Evolutionary conservation across 768 basidiomycete species (phyloP), one percentile per base, ranked within the genome.

Genomic region (Tulasnella sp.): DNA sequence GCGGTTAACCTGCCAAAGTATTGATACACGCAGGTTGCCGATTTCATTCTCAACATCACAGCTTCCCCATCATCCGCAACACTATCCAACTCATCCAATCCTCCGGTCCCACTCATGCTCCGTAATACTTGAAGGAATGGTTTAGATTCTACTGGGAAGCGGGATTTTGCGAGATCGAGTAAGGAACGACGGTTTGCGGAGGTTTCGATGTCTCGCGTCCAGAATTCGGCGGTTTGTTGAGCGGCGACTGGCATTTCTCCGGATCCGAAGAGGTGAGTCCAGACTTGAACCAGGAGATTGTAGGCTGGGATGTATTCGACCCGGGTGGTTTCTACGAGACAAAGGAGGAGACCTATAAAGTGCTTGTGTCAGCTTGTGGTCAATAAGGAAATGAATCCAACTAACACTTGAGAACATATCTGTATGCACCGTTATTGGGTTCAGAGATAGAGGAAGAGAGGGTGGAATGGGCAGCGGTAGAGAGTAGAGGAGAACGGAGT

Each of bases 351-450:
- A 34, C 87, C 89, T 92, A 53, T 6, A 40, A 32, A 40, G 33
- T 16, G 28, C 34, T 37, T 3, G 10, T 8, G n/a, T 31, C 12
- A 24, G 28, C 33, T n/a, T 34, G 15, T 16, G 47, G 28, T 25
- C 22, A n/a, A 13, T 31, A 31, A 24, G 19, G 42, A 44, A 45
- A 48, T 49, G 13, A 57, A 28, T 5, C 37, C 3, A 3, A 61
- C 69, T 29, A 37, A 87, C 89, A 85, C 76, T 91, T 93, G 47
- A 90, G 58, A 12, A 90, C 80, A 5, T 85, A 83, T 29, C 88
- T 77, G 61, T 77, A 86, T 0, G 81, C 82, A 22, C 83, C 74
- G 0, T 81, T 77, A 59, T 91, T 89, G 1, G 81, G 77, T 58
- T 84, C 81, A 8, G 78, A 79, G 13, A 85, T 67, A 1, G 74